A percentile compares a stretch with the other conserved stretches of the same genome.
These are phyloP conservation scores for Debaryomyces robertsiae DNA, from an alignment of 1,139 yeast species.

Conservation along the genomic window DNA sequence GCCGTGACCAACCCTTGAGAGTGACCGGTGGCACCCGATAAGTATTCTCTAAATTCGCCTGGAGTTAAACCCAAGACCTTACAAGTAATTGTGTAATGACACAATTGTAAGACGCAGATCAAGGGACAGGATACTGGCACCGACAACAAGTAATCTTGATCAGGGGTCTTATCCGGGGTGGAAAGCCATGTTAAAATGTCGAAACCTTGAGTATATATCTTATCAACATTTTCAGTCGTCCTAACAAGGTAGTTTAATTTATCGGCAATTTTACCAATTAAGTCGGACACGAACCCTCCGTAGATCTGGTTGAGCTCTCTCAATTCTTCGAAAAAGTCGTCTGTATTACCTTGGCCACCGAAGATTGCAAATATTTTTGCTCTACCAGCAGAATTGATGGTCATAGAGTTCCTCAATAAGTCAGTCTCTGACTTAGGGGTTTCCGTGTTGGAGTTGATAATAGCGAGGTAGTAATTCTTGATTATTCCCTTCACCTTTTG, in stretches of 20 bases:
- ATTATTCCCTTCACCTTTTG: constrained; percentile 73
- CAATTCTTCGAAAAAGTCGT: constrained; percentile 95
- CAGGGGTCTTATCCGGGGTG: constrained; percentile 84
- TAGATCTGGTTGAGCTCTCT: constrained; percentile 81
- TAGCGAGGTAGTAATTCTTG: constrained; percentile 70
- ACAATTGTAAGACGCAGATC: constrained; percentile 91
- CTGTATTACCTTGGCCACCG: constrained; percentile 99
- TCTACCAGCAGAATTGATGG: constrained; percentile 27
- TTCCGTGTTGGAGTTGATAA: constrained; percentile 47
- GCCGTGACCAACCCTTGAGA: constrained; percentile 98
- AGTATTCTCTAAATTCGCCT: constrained; percentile 73
- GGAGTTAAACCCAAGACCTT: constrained; percentile 85
- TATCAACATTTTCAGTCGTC: constrained; percentile 75
- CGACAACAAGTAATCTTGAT: constrained; percentile 80
- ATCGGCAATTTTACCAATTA: constrained; percentile 68
- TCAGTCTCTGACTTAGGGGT: constrained; percentile 46
- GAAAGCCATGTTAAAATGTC: constrained; percentile 87
- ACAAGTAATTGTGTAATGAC: constrained; percentile 89
- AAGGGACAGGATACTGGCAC: constrained; percentile 96
- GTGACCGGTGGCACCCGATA: constrained; percentile 94
- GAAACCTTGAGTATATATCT: constrained; percentile 91
- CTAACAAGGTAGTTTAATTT: constrained; percentile 70
- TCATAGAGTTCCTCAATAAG: constrained; percentile 48
- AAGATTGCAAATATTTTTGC: constrained; percentile 81
- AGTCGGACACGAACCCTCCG: constrained; percentile 71